Conservation (phyloP, 1,139 yeast genomes). For the Insectozyma bohioensis region DNA sequence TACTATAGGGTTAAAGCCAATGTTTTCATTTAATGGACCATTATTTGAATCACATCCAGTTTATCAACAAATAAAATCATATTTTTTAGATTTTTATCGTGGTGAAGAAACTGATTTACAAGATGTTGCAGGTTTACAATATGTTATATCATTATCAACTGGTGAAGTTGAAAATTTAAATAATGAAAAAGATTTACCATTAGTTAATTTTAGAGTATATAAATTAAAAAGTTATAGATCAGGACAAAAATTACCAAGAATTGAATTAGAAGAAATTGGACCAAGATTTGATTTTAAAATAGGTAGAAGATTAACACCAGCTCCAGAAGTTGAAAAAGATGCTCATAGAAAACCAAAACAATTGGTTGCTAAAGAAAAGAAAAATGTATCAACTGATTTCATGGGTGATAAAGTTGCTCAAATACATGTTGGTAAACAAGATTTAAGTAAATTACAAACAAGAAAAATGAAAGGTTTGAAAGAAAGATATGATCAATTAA, state of each 20-base stretch:
- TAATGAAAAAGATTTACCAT: constrained; percentile 50
- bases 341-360: constrained; percentile 83
- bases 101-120: constrained; percentile 83
- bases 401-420: constrained; percentile 98
- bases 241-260: constrained; percentile 89
- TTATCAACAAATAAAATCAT: constrained; percentile 79
- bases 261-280: constrained; percentile 92
- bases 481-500: constrained; percentile 72
- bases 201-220: constrained; percentile 87
- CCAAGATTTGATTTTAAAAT: constrained; percentile 92
- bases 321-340: constrained; percentile 88
- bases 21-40: constrained; percentile 92
- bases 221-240: constrained; percentile 76
- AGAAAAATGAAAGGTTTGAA: constrained; percentile 99
- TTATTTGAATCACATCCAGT: constrained; percentile 89
- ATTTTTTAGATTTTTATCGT: constrained; percentile 87
- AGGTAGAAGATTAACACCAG: constrained; percentile 83
- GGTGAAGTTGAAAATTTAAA: constrained; percentile 49
- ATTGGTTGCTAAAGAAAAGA: constrained; percentile 77
- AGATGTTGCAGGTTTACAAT: constrained; percentile 94
- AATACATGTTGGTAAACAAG: constrained; percentile 95
- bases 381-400: constrained; percentile 82
- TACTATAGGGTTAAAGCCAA: constrained; percentile 88
- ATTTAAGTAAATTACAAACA: constrained; percentile 83
- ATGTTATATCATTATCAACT: constrained; percentile 79